Percentiles rank a stretch among this genome's conserved stretches.
phyloP scores from a whole-genome alignment of 345 rosid species.

The Lumnitzera racemosa region DNA sequence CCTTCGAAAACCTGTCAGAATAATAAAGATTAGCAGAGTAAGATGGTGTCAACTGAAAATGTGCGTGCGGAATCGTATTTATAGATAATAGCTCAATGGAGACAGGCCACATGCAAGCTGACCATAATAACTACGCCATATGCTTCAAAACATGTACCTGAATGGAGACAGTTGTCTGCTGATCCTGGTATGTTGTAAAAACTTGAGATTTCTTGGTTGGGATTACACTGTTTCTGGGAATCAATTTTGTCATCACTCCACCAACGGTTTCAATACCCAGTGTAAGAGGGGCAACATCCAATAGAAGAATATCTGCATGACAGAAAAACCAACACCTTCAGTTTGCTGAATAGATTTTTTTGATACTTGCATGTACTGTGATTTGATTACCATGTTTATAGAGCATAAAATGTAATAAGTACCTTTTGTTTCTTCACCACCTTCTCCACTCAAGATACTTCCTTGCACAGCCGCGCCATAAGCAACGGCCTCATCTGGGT shows the following conservation, averaged over 20 bases:
- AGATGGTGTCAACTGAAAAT: no score
- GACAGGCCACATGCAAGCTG: no score
- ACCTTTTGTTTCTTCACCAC: conserved; percentile 99
- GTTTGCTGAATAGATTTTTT: conserved; percentile 6
- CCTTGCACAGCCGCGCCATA: conserved; percentile 99
- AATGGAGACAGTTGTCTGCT: conserved; percentile 94
- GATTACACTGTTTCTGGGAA: conserved; percentile 93
- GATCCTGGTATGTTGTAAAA: conserved; percentile 96
- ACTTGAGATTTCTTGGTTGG: conserved; percentile 99
- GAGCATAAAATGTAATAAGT: conserved; percentile 17
- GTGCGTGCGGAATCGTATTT: no score
- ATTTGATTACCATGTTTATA: conserved; percentile 56
- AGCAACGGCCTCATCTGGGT: conserved; percentile 99
- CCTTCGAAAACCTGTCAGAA: conserved; percentile 80
- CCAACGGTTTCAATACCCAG: conserved; percentile 96
- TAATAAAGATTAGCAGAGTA: background rate
- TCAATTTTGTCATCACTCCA: conserved; percentile 97
- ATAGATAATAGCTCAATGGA: no score
- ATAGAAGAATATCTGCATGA: conserved; percentile 79
- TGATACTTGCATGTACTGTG: no score
- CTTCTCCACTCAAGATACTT: conserved; percentile 96
- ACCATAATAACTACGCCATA: no score
- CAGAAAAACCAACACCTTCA: no score
- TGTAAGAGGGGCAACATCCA: conserved; percentile 94
- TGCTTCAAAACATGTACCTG: conserved; percentile 31